Percentiles rank a stretch among this genome's conserved stretches.
phyloP scores from a whole-genome alignment of 2,329 filamentous ascomycete genomes.

The Curvularia lunata region DNA sequence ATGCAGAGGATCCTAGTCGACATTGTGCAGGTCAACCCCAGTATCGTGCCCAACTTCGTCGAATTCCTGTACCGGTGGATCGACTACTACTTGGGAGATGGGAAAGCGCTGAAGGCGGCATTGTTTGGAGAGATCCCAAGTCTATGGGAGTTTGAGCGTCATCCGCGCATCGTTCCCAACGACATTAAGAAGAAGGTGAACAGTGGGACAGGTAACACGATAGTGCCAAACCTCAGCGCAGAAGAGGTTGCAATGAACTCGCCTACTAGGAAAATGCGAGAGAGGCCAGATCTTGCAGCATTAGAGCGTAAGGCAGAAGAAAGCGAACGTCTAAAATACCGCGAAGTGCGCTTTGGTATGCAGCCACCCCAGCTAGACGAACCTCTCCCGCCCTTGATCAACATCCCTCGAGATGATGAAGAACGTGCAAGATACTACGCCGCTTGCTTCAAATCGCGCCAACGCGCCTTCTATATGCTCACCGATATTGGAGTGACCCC shows the following conservation, averaged over 20 bases:
- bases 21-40: slow-evolving; percentile 37
- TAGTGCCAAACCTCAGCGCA: slow-evolving; percentile 3
- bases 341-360: slow-evolving; percentile 42
- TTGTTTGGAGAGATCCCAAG: slow-evolving; percentile 43
- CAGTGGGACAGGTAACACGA: neutral
- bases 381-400: slow-evolving; percentile 40
- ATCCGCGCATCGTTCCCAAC: slow-evolving; percentile 31
- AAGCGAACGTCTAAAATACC: slow-evolving; percentile 42
- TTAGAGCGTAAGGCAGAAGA: slow-evolving; percentile 33
- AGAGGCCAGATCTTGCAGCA: slow-evolving; percentile 33
- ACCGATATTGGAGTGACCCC: slow-evolving; percentile 39
- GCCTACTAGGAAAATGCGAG: slow-evolving; percentile 28
- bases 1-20: slow-evolving; percentile 41
- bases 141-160: slow-evolving; percentile 45
- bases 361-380: slow-evolving; percentile 33
- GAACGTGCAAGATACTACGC: slow-evolving; percentile 37
- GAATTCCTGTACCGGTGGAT: slow-evolving; percentile 46
- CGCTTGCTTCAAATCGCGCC: slow-evolving; percentile 42
- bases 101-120: slow-evolving; percentile 42
- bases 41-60: slow-evolving; percentile 43
- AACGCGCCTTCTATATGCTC: slow-evolving; percentile 39
- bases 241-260: slow-evolving; percentile 25
- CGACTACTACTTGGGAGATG: slow-evolving; percentile 43
- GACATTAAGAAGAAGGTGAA: slow-evolving; percentile 13
- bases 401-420: slow-evolving; percentile 32